Percentiles rank a stretch among this genome's conserved stretches.
phyloP scores from a whole-genome alignment of 805 yeast genomes.

The Wickerhamiella kazuoi region DNA sequence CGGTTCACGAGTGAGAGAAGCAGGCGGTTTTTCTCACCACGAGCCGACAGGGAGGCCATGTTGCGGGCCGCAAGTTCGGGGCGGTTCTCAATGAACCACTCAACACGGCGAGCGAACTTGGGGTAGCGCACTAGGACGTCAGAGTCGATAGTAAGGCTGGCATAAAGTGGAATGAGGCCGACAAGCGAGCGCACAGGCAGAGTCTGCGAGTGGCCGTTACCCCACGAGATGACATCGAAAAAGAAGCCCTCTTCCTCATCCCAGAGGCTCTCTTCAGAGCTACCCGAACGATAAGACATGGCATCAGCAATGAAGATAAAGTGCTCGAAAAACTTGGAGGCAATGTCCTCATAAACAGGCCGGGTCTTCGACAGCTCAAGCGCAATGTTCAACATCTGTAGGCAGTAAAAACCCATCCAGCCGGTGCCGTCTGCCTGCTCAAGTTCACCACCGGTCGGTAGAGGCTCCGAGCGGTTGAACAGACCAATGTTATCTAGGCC shows the following conservation, averaged over 20 bases:
- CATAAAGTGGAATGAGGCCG: slow-evolving; percentile 81
- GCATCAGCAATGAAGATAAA: slow-evolving; percentile 84
- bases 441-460: slow-evolving; percentile 78
- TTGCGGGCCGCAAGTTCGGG: slow-evolving; percentile 57
- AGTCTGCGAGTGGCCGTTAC: slow-evolving; percentile 42
- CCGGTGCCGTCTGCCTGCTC: slow-evolving; percentile 95
- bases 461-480: slow-evolving; percentile 80
- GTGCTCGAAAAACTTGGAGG: slow-evolving; percentile 87
- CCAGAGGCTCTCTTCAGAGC: slow-evolving; percentile 57
- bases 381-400: slow-evolving; percentile 85
- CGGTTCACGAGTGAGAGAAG: slow-evolving; percentile 63
- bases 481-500: slow-evolving; percentile 88
- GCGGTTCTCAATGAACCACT: slow-evolving; percentile 66
- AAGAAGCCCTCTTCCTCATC: slow-evolving; percentile 76
- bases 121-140: slow-evolving; percentile 63
- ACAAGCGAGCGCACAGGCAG: slow-evolving; percentile 79
- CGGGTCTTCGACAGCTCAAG: slow-evolving; percentile 73
- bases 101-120: slow-evolving; percentile 60
- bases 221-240: slow-evolving; percentile 81
- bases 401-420: slow-evolving; percentile 88
- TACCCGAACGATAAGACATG: slow-evolving; percentile 49
- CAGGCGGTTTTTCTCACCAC: slow-evolving; percentile 67
- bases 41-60: slow-evolving; percentile 58
- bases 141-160: slow-evolving; percentile 75
- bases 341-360: slow-evolving; percentile 80